Percentiles rank a stretch among this genome's conserved stretches.
Conservation (phyloP, 768 basidiomycete species). For the Amanita pallidorosea region DNA sequence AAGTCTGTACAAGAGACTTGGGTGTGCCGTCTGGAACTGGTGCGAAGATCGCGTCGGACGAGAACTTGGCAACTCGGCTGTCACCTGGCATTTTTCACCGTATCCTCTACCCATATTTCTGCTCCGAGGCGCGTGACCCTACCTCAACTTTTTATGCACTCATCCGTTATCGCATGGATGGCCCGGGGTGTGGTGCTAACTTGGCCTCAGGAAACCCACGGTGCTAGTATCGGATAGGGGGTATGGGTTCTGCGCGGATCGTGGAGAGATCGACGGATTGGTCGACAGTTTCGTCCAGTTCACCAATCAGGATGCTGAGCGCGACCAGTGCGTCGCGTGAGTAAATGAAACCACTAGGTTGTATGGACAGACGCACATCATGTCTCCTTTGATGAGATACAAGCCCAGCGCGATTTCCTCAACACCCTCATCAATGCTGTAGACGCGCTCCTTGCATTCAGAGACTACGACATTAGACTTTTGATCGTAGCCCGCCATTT, state of each 20-base stretch:
- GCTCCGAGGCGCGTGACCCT: no score
- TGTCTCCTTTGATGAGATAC: constrained; percentile 97
- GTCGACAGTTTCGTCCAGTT: constrained; percentile 80
- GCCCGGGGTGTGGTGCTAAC: no score
- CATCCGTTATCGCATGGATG: no score
- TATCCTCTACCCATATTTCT: no score
- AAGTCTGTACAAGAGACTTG: no score
- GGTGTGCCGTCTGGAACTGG: no score
- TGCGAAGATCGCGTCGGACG: no score
- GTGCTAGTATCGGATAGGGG: constrained; percentile 62
- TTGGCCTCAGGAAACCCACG: constrained; percentile 4
- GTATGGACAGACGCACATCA: constrained; percentile 61
- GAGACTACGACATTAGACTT: constrained; percentile 95
- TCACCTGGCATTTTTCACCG: no score
- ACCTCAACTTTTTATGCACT: no score
- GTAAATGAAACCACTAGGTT: not conserved
- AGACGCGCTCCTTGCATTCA: constrained; percentile 89
- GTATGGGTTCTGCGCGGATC: constrained; percentile 83
- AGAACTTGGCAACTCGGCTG: no score
- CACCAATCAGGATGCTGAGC: constrained; percentile 62
- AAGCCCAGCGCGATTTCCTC: constrained; percentile 92
- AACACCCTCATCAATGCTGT: constrained; percentile 82
- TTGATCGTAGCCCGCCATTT: constrained; percentile 87
- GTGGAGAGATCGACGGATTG: constrained; percentile 58
- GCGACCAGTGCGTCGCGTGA: constrained; percentile 2